Evolutionary conservation across 179 eudicot genomes (phyloP).

Genomic region (Heliamphora ciliata): DNA sequence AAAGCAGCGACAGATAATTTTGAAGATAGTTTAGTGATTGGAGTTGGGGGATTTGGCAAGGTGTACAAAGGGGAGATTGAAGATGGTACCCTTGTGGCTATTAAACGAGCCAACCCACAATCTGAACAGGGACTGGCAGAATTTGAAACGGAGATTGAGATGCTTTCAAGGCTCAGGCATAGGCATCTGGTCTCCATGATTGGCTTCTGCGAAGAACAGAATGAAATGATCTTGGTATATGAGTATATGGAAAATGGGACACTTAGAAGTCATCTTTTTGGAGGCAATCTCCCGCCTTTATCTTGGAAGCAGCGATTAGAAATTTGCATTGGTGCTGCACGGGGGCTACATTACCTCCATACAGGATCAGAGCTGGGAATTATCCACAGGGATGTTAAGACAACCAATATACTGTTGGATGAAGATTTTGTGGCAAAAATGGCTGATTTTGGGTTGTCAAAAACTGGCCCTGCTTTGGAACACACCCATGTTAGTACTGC

Average conservation of each 20-base stretch:
- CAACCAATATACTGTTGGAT: constrained; percentile 37
- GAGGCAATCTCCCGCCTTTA: constrained; percentile 28
- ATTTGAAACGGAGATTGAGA: constrained; percentile 39
- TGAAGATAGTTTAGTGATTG: constrained; percentile 31
- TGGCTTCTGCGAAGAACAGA: constrained; percentile 39
- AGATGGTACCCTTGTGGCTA: constrained; percentile 28
- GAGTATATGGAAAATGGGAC: constrained; percentile 46
- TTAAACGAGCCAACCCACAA: constrained; percentile 39
- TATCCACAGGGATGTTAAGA: constrained; percentile 38
- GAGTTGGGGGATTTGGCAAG: constrained; percentile 42
- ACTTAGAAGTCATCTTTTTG: constrained; percentile 35
- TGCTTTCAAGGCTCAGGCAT: constrained; percentile 41
- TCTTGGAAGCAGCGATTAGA: constrained; percentile 38
- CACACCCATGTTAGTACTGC: constrained; percentile 46
- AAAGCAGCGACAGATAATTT: constrained; percentile 34
- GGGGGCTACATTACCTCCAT: constrained; percentile 45
- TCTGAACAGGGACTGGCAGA: constrained; percentile 38
- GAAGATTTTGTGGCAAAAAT: constrained; percentile 35
- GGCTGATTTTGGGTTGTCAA: constrained; percentile 44
- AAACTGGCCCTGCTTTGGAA: constrained; percentile 36
- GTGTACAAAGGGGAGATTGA: constrained; percentile 38
- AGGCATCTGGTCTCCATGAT: constrained; percentile 38
- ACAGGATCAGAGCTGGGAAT: constrained; percentile 40
- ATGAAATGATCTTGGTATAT: constrained; percentile 38
- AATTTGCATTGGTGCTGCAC: constrained; percentile 36